Evolutionary conservation across 257 asterid species (phyloP).

Genomic region (Cordia subcordata): DNA sequence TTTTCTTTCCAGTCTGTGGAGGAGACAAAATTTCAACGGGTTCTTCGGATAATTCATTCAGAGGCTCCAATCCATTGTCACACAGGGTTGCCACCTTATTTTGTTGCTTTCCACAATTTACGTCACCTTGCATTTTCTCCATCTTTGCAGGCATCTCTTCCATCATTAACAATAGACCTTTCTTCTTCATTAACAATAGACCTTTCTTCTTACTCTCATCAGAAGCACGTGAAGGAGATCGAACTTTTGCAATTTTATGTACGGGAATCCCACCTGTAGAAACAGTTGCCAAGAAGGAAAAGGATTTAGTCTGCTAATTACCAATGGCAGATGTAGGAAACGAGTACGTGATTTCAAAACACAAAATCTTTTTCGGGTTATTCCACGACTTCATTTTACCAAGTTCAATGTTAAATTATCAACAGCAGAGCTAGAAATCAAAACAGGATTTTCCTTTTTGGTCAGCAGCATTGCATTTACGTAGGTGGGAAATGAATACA

Average conservation of each 20-base stretch:
- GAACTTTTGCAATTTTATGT: constrained; percentile 31
- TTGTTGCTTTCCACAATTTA: constrained; percentile 29
- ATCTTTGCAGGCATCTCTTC: constrained; percentile 62
- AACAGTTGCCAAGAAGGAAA: neutral
- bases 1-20: constrained; percentile 23
- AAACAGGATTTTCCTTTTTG: neutral
- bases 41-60: constrained; percentile 30
- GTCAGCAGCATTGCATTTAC: too few relatives aligned
- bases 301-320: neutral
- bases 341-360: too few relatives aligned
- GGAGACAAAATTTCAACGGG: constrained; percentile 34
- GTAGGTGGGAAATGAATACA: too few relatives aligned
- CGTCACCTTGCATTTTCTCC: constrained; percentile 49
- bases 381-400: too few relatives aligned
- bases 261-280: constrained; percentile 39
- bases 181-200: constrained; percentile 29
- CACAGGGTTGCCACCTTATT: constrained; percentile 16
- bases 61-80: constrained; percentile 26
- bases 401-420: too few relatives aligned
- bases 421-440: neutral
- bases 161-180: constrained; percentile 27
- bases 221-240: constrained; percentile 21
- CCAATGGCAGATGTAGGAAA: too few relatives aligned
- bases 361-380: too few relatives aligned
- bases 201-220: constrained; percentile 26